Base-by-base conservation (phyloP, 805 yeast species). In the Saccharomycopsis olivae region DNA sequence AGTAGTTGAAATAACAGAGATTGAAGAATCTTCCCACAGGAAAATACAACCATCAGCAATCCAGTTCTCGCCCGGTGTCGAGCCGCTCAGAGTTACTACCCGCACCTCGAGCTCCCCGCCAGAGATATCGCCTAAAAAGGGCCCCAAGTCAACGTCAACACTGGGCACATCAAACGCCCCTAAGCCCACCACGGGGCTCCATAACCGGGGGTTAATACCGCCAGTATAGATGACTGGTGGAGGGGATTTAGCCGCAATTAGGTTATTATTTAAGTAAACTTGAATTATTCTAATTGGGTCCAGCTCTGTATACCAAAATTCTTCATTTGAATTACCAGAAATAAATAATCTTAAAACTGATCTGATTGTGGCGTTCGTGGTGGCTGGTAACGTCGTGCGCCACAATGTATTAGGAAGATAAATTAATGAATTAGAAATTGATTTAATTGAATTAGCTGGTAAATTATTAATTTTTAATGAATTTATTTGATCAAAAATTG, bases 291-390 rank as follows among this genome's bases (percentile, higher is more conserved):
- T 69, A 36, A 76, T 64, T 1, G 94, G 87, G 0, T 92, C 92
- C 9, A 66, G 55, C 28, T 82, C 79, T 2, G 75, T 57, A 56
- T 78, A 85, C 92, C 94, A 85, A 52, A 81, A 81, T 54, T 86
- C 94, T 57, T 85, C 95, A 27, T 69, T 73, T 2, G 76, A 78
- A 50, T 79, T 82, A 1, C 89, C 95, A n/a, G 84, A 73, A 9
- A 80, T 73, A 48, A 73, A 75, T 4, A 85, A 54, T 9, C 78
- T 68, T 25, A 85, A 53, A 43, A 60, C 62, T 28, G 55, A 40
- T 5, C 44, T 14, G 3, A 84, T 74, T 4, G 86, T 76, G 53
- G 78, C 78, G 15, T 63, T 59, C 10, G 25, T 23, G 25, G 25
- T 23, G 25, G 25, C 25, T 8, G 25, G 25, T n/a, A n/a, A n/a